Evolutionary conservation across 1,284 basidiomycete genomes (phyloP).

Genomic region (Mycosarcoma mackinlayi): DNA sequence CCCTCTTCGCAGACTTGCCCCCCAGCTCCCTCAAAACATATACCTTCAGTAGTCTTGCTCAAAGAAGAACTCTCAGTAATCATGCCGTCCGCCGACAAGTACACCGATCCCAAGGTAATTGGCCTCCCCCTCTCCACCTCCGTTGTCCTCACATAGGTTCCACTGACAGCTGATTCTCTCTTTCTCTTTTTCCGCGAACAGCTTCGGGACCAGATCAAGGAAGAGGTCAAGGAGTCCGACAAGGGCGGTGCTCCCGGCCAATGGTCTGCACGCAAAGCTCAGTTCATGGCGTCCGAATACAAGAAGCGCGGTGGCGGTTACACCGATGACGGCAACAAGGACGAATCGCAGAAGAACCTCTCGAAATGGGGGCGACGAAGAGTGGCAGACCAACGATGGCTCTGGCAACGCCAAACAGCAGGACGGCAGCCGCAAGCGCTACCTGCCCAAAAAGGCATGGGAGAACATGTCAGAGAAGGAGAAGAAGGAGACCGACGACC

Average conservation of each 20-base stretch:
- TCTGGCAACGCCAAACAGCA: constrained; percentile 40
- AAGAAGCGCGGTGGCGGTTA: constrained; percentile 49
- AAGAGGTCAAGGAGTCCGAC: constrained; percentile 41
- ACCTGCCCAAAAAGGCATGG: constrained; percentile 50
- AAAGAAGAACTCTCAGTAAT: too few species aligned
- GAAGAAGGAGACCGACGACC: constrained; percentile 37
- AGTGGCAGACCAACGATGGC: constrained; percentile 50
- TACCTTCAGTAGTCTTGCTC: too few species aligned
- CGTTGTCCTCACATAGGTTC: too few species aligned
- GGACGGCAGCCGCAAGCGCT: constrained; percentile 38
- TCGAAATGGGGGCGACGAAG: constrained; percentile 38
- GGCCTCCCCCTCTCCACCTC: too few species aligned
- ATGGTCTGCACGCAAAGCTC: constrained; percentile 44
- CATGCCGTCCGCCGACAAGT: constrained; percentile 49
- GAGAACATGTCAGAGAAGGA: constrained; percentile 49
- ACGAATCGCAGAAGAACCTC: constrained; percentile 46
- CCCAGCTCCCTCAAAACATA: too few species aligned
- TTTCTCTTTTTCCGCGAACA: not conserved
- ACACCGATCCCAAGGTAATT: constrained; percentile 47
- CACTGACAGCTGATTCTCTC: not conserved
- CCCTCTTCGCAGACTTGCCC: too few species aligned
- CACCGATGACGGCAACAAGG: constrained; percentile 39
- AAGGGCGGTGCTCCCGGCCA: constrained; percentile 46
- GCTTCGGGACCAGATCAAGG: constrained; percentile 36
- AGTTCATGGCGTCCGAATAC: constrained; percentile 44